Conservation (phyloP, 1,284 basidiomycete species). For the Trichosporon coremiiforme region DNA sequence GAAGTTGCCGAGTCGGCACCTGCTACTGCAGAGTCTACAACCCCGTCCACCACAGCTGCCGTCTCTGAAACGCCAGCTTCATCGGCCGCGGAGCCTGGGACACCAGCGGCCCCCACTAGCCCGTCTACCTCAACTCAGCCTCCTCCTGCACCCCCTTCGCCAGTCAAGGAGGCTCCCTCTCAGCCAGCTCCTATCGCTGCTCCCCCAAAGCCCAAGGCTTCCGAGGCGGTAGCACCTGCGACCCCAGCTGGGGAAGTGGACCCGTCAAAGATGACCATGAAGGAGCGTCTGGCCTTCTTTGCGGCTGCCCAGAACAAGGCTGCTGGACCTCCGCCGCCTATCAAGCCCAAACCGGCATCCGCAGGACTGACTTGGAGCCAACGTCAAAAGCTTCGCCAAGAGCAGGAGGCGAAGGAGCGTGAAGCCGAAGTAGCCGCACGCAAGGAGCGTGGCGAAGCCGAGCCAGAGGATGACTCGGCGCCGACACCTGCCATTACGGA, state of each 20-base stretch:
- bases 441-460: constrained; percentile 27
- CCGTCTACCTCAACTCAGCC: background rate
- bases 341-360: constrained; percentile 65
- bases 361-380: constrained; percentile 61
- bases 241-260: constrained; percentile 30
- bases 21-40: background rate
- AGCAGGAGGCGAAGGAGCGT: constrained; percentile 53
- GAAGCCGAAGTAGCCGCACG: constrained; percentile 28
- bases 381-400: constrained; percentile 54
- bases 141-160: background rate
- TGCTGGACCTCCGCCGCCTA: constrained; percentile 60
- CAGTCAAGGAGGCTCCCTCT: constrained; percentile 19
- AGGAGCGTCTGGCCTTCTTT: constrained; percentile 57
- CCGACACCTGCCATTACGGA: constrained; percentile 23
- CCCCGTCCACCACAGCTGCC: background rate
- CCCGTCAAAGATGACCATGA: constrained; percentile 49
- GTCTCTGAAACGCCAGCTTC: background rate
- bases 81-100: background rate
- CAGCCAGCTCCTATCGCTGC: background rate
- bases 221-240: constrained; percentile 6
- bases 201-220: background rate
- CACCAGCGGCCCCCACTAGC: background rate
- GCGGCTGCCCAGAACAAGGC: constrained; percentile 46
- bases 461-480: background rate
- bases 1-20: background rate